phyloP scores from a whole-genome alignment of 1,139 yeast species.

The Hemisphaericaspora lyxosophila region DNA sequence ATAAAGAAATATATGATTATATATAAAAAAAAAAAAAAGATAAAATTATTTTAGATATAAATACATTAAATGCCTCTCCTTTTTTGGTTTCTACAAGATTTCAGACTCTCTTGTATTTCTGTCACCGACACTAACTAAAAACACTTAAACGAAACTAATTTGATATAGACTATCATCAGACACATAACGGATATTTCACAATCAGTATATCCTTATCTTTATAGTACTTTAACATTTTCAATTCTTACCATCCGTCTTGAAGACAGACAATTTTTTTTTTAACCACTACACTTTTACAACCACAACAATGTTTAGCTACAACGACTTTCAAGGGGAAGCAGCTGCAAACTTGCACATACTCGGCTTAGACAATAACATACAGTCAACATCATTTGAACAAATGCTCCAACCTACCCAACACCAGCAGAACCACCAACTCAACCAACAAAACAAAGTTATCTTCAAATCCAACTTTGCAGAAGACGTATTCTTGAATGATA shows the following conservation, averaged over 20 bases:
- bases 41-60: background rate
- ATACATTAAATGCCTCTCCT: background rate
- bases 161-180: slow-evolving; percentile 2
- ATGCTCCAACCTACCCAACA: slow-evolving; percentile 1
- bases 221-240: background rate
- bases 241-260: background rate
- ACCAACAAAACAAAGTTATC: slow-evolving; percentile 3
- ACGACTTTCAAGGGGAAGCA: slow-evolving; percentile 5
- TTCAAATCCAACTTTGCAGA: slow-evolving; percentile 4
- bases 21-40: no score
- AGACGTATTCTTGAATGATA: slow-evolving; percentile 5
- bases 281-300: background rate
- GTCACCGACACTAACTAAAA: background rate
- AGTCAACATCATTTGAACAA: slow-evolving; percentile 1
- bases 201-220: background rate
- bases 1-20: no score
- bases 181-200: background rate
- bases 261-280: background rate
- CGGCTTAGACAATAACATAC: slow-evolving; percentile 5
- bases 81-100: background rate
- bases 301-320: slow-evolving; percentile 2
- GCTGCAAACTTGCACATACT: slow-evolving; percentile 3
- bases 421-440: background rate
- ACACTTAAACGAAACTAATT: background rate
- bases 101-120: no score